phyloP scores from a whole-genome alignment of 164 flowering plant species.

The Stephania japonica region DNA sequence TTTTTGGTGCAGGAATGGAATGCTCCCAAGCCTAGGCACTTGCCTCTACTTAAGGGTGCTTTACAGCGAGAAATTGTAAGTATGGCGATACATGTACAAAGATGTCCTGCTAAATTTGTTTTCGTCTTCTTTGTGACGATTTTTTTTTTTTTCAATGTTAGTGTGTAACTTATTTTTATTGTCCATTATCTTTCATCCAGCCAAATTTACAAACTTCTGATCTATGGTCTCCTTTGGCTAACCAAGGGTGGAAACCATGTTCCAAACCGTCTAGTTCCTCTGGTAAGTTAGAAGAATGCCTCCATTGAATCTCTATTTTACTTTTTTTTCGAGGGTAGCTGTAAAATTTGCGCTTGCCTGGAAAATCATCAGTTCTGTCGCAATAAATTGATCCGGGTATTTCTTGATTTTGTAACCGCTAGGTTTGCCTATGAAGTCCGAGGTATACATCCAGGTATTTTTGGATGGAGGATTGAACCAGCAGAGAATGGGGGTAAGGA shows the following conservation, averaged over 20 bases:
- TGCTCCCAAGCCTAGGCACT: constrained; percentile 72
- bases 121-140: not conserved
- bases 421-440: constrained; percentile 56
- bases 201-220: constrained; percentile 41
- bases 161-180: not conserved
- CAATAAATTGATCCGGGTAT: not conserved
- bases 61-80: constrained; percentile 54
- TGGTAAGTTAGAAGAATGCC: constrained; percentile 36
- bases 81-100: constrained; percentile 3
- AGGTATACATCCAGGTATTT: constrained; percentile 85
- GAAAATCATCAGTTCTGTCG: not conserved
- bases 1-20: constrained; percentile 65
- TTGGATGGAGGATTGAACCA: constrained; percentile 99
- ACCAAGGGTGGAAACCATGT: constrained; percentile 77
- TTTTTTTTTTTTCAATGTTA: too few relatives aligned
- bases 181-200: constrained; percentile 30
- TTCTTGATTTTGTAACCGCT: constrained; percentile 10
- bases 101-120: not conserved
- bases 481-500: constrained; percentile 96
- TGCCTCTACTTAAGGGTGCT: constrained; percentile 66
- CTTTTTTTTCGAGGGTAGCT: not conserved
- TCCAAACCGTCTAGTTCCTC: constrained; percentile 22
- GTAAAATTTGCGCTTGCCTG: not conserved
- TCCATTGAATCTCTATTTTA: not conserved
- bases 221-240: constrained; percentile 69